Evolutionary conservation across 192 early-diverging fungal species (phyloP).

Genomic region (Coemansia sp.): DNA sequence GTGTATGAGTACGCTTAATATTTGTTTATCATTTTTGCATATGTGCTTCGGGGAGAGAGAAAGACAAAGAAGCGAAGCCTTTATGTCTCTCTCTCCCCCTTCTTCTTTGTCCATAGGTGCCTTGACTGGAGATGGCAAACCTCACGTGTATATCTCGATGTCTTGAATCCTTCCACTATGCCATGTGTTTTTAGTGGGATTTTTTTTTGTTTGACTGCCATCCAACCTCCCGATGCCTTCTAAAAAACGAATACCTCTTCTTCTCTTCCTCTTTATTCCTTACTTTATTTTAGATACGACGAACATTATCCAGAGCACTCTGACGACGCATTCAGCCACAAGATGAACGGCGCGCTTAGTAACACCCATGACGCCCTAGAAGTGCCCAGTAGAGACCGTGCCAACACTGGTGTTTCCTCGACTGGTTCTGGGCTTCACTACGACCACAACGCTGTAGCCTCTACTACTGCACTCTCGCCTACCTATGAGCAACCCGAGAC

Average conservation of each 20-base stretch:
- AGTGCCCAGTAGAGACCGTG: constrained; percentile 16
- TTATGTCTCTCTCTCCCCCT: background rate
- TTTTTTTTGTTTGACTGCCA: background rate
- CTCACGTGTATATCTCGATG: constrained; percentile 2
- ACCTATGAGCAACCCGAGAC: constrained; percentile 10
- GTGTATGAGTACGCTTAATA: constrained; percentile 51
- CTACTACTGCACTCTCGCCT: constrained; percentile 45
- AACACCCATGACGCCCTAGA: background rate
- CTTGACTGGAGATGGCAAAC: background rate
- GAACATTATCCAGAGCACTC: constrained; percentile 16
- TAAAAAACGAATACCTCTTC: background rate
- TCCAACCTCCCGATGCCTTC: background rate
- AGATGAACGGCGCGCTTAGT: background rate
- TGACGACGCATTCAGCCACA: constrained; percentile 8
- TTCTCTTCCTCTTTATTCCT: background rate
- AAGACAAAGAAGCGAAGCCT: too few species aligned
- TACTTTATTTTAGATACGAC: constrained; percentile 21
- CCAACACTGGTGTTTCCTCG: constrained; percentile 41
- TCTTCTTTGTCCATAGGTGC: background rate
- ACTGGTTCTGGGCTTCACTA: constrained; percentile 34
- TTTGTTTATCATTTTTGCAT: constrained; percentile 3
- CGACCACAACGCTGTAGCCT: constrained; percentile 33
- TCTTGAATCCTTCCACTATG: background rate
- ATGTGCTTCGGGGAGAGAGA: background rate
- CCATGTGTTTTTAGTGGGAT: background rate